Evolutionary conservation across 768 basidiomycete species (phyloP), one percentile per base, ranked within the genome.

Genomic region (Baorangia bicolor): DNA sequence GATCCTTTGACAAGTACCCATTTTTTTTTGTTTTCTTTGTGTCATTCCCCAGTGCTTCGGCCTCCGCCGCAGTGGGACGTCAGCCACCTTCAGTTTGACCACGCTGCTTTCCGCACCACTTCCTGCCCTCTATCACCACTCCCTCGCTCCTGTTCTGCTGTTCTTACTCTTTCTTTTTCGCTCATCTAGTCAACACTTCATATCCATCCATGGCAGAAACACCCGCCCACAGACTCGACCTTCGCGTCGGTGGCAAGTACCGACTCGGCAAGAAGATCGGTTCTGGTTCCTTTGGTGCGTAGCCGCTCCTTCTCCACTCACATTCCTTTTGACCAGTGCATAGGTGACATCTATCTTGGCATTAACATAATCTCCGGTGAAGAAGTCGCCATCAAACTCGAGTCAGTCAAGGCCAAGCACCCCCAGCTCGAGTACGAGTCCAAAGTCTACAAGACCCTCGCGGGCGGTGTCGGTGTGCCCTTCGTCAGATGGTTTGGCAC

Each of bases 301-400:
- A 46, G 11, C 49, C 20, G 34, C 38, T 52, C 43, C 49, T 55
- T 28, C 3, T 49, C 39, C n/a, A 30, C 39, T 23, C 50, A 33
- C 37, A 30, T 25, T 14, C 49, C 48, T 55, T 40, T 37, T 62
- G 23, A 66, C 56, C 55, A 40, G 38, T 23, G 35, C 20, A 37
- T 43, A 96, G 96, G 94, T 74, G 96, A 98, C 72, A 98, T 99
- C 76, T 98, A 98, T 74, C 92, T 98, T 59, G 97, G 97, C 55
- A 96, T 97, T 74, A 99, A 98, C 82, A 98, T 99, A 79, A 98
- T 98, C 71, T 98, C 96, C 18, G 96, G 96, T 25, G 97, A 99
- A 73, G 97, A 98, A 72, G 96, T 98, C 58, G 97, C 94, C 71
- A 99, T 99, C 83, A 99, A 99, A 77, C 92, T 99, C 66, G 97